Percentiles rank a stretch among this genome's conserved stretches.
These are phyloP conservation scores for Logfia minima DNA, from an alignment of 129 eudicot species.

Conservation along the genomic window DNA sequence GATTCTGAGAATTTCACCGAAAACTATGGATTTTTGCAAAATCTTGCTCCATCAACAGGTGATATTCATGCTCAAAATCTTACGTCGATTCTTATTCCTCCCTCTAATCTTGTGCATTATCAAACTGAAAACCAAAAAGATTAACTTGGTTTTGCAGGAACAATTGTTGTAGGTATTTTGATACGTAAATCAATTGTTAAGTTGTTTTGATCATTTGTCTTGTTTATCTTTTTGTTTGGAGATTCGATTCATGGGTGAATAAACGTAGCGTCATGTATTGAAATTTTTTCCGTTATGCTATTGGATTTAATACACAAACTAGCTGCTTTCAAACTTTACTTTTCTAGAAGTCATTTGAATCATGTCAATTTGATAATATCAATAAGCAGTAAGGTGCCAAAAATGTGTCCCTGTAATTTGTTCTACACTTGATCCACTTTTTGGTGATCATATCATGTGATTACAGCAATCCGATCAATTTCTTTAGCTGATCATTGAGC, in stretches of 20 bases:
- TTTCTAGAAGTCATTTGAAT: constrained; percentile 15
- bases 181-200: constrained; percentile 14
- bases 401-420: background rate
- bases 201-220: background rate
- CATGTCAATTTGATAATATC: constrained; percentile 1
- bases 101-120: constrained; percentile 28
- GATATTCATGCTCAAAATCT: constrained; percentile 33
- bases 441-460: no score
- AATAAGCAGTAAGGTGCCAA: constrained; percentile 11
- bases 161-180: constrained; percentile 15
- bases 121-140: constrained; percentile 35
- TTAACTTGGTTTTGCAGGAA: constrained; percentile 16
- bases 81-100: constrained; percentile 19
- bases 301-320: constrained; percentile 7
- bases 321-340: constrained; percentile 13
- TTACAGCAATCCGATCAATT: no score
- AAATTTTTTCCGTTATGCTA: background rate
- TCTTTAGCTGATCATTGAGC: no score
- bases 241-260: constrained; percentile 14
- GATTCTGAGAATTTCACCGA: constrained; percentile 31
- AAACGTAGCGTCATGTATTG: constrained; percentile 21
- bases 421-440: no score
- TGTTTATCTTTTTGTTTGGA: background rate
- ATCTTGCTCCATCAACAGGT: constrained; percentile 29
- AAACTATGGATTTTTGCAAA: constrained; percentile 30